Evolutionary conservation across 1,284 basidiomycete genomes (phyloP).

Genomic region (Microbotryum violaceum): DNA sequence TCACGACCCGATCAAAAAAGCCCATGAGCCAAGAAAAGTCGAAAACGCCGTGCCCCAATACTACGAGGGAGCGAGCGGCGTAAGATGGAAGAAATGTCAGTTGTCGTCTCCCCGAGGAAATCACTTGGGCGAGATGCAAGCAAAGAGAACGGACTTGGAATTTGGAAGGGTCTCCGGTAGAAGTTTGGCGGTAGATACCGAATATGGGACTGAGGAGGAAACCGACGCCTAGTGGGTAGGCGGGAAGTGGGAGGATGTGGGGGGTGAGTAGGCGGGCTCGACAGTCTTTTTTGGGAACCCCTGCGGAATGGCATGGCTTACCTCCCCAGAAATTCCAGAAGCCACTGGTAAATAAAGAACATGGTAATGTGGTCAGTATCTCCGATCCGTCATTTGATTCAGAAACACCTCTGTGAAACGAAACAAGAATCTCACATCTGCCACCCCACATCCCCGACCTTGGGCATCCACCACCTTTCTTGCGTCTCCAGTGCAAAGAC

Average conservation of each 20-base stretch:
- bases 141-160: slow-evolving; percentile 1
- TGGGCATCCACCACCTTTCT: slow-evolving; percentile 11
- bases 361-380: neutral
- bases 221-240: neutral
- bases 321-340: slow-evolving; percentile 27
- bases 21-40: slow-evolving; percentile 25
- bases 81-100: too few relatives aligned
- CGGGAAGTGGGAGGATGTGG: neutral
- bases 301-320: slow-evolving; percentile 14
- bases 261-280: neutral
- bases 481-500: slow-evolving; percentile 22
- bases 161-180: neutral
- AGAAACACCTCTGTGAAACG: too few relatives aligned
- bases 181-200: slow-evolving; percentile 11
- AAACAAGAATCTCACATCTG: slow-evolving; percentile 9
- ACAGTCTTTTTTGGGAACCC: too few relatives aligned
- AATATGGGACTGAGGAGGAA: neutral
- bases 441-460: slow-evolving; percentile 10
- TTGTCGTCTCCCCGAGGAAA: too few relatives aligned
- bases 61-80: neutral
- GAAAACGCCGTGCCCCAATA: slow-evolving; percentile 20
- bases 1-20: slow-evolving; percentile 26
- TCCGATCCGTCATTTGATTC: neutral
- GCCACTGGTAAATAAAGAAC: neutral
- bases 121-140: too few relatives aligned